phyloP scores from a whole-genome alignment of 1,284 basidiomycete species.

The Papiliotrema nemorosa region DNA sequence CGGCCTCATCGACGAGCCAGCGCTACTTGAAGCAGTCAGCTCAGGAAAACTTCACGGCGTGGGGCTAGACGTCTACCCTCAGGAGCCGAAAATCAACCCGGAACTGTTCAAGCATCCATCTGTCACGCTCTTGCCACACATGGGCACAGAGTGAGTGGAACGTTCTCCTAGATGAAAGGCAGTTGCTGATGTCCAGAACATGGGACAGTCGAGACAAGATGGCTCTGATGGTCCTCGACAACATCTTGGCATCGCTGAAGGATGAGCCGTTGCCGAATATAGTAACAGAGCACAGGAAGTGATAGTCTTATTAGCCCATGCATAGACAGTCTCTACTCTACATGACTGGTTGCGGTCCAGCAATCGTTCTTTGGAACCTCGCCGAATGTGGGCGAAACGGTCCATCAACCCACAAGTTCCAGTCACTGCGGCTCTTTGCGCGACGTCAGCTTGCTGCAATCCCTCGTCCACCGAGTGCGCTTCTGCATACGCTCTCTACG shows the following conservation, averaged over 20 bases:
- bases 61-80: slow-evolving; percentile 62
- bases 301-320: no score
- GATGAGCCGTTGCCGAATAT: slow-evolving; percentile 20
- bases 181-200: slow-evolving; percentile 11
- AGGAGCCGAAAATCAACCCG: slow-evolving; percentile 23
- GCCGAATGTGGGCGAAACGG: no score
- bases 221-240: slow-evolving; percentile 29
- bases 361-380: no score
- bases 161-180: background rate
- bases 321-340: no score
- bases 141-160: slow-evolving; percentile 26
- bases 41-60: slow-evolving; percentile 72
- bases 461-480: no score
- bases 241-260: slow-evolving; percentile 24
- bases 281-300: slow-evolving; percentile 13
- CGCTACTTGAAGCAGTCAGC: slow-evolving; percentile 72
- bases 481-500: no score
- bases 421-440: no score
- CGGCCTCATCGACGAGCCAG: slow-evolving; percentile 77
- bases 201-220: slow-evolving; percentile 31
- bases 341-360: no score
- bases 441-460: no score
- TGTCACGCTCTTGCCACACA: slow-evolving; percentile 24
- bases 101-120: slow-evolving; percentile 24
- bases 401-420: no score